Evolutionary conservation across 2,329 filamentous ascomycete species (phyloP).

Genomic region (Stromatinia cepivora): DNA sequence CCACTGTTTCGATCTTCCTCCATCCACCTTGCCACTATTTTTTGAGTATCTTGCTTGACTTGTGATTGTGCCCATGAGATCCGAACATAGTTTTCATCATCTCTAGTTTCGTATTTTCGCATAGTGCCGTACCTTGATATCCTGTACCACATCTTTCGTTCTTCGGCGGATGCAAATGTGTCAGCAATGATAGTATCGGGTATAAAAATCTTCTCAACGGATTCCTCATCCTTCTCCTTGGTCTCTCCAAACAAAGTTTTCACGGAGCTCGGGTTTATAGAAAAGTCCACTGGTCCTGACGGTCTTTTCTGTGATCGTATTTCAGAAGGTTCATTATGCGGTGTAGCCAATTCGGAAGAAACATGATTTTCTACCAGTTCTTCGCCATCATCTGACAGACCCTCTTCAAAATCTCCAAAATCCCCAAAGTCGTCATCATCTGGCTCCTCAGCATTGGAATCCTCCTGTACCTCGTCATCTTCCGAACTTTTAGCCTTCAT

Average conservation of each 20-base stretch:
- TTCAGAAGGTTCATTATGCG: neutral
- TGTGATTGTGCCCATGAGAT: constrained; percentile 59
- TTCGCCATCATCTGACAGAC: constrained; percentile 32
- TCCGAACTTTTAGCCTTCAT: constrained; percentile 12
- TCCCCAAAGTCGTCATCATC: constrained; percentile 43
- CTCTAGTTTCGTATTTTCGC: constrained; percentile 56
- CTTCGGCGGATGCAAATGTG: constrained; percentile 54
- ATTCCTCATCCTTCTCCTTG: constrained; percentile 25
- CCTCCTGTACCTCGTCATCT: constrained; percentile 16
- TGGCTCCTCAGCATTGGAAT: neutral
- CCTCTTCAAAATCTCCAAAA: constrained; percentile 45
- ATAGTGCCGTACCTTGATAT: constrained; percentile 61
- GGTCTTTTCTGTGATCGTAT: constrained; percentile 14
- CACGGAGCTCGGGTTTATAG: constrained; percentile 33
- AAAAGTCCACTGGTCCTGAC: constrained; percentile 33
- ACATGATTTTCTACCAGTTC: constrained; percentile 23
- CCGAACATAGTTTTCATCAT: constrained; percentile 60
- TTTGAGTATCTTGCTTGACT: constrained; percentile 54
- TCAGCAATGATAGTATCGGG: constrained; percentile 43
- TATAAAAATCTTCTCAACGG: constrained; percentile 36
- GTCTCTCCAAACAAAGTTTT: constrained; percentile 36
- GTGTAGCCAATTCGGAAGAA: neutral
- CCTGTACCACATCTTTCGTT: constrained; percentile 66
- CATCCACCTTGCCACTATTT: constrained; percentile 65
- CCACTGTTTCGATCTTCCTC: constrained; percentile 62